A percentile compares a stretch with the other conserved stretches of the same genome.
Conservation (phyloP, 2,329 filamentous ascomycete species). For the Monosporascus cannonballus region DNA sequence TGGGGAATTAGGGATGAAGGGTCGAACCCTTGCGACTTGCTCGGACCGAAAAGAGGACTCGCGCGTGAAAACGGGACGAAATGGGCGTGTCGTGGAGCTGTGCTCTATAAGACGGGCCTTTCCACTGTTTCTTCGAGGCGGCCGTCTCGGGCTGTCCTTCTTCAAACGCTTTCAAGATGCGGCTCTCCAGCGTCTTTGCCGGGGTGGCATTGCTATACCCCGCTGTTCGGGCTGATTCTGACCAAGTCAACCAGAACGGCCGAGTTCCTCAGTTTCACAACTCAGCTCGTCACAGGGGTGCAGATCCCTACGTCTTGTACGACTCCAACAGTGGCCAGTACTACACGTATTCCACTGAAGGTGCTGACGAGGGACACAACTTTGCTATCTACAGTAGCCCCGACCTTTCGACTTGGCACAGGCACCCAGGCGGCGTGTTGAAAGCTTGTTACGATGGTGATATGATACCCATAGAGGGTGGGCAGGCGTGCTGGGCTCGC, state of each 20-base stretch:
- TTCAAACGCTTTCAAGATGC: neutral
- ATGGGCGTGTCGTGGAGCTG: neutral
- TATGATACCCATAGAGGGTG: slow-evolving; percentile 22
- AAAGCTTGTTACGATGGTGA: slow-evolving; percentile 25
- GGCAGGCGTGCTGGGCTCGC: slow-evolving; percentile 30
- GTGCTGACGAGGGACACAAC: slow-evolving; percentile 24
- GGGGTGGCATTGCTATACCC: neutral
- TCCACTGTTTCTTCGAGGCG: neutral
- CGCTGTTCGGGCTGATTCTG: neutral
- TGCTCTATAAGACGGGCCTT: neutral
- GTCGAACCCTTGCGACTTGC: neutral
- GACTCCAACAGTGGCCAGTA: slow-evolving; percentile 24
- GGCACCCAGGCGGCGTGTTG: slow-evolving; percentile 25
- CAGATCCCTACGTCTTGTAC: slow-evolving; percentile 28
- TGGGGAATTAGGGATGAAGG: too few species aligned
- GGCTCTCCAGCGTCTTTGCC: neutral
- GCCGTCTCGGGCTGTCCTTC: neutral
- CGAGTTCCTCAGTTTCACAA: slow-evolving; percentile 27
- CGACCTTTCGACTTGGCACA: slow-evolving; percentile 30
- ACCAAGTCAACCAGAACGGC: neutral
- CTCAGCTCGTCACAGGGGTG: slow-evolving; percentile 24
- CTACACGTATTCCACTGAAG: slow-evolving; percentile 31
- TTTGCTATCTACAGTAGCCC: slow-evolving; percentile 31
- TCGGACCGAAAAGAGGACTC: neutral
- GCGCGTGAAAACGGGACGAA: neutral